Base-by-base conservation (phyloP, 1,284 basidiomycete species). In the Microbotryomycetes sp. region DNA sequence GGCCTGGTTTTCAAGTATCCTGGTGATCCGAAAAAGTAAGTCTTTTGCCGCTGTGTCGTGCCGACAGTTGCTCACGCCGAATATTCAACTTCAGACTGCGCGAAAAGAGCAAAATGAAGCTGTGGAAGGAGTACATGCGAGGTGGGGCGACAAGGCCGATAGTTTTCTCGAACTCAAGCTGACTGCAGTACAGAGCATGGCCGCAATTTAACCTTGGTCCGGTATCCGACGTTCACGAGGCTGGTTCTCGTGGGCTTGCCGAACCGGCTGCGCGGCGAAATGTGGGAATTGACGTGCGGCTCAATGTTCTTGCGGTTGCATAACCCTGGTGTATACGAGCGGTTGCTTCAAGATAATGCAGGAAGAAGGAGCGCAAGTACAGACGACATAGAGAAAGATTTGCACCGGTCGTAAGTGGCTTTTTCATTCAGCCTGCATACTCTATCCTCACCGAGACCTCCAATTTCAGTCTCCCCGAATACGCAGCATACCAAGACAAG, bases 341-440 rank as follows among this genome's bases (percentile, higher is more conserved):
- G 81, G 4, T 80, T 97, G 28, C 77, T 97, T 7, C 82, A 84
- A 55, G 85, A 90, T 56, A 87, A 94, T 74, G 81, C 82, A 59
- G 92, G 90, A 13, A 82, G 86, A 61, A 85, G 83, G 24, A 92
- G 83, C 56, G 88, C 88, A 7, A 92, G 90, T 70, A 96, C 94
- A 0, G 96, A 99, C 74, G 96, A 99, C 75, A 99, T 99, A 54
- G 96, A 98, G 77, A 99, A 99, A 77, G 96, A 99, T 75, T 77
- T 99, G 45, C 94, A 97, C 76, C 83, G 96, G 23, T 73, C 70
- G 49, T 64, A 27, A 24, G 62, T 56, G 23, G 4, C 7, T 5
- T 13, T 41, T 18, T 6, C 5, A 4, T n/a, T 11, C 18, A 18
- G 18, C 18, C 21, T 21, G 9, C 47, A 26, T 24, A n/a, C 3